A percentile compares a stretch with the other conserved stretches of the same genome.
Evolutionary conservation across 768 basidiomycete species (phyloP).

Genomic region (Fistulinella prunicolor): DNA sequence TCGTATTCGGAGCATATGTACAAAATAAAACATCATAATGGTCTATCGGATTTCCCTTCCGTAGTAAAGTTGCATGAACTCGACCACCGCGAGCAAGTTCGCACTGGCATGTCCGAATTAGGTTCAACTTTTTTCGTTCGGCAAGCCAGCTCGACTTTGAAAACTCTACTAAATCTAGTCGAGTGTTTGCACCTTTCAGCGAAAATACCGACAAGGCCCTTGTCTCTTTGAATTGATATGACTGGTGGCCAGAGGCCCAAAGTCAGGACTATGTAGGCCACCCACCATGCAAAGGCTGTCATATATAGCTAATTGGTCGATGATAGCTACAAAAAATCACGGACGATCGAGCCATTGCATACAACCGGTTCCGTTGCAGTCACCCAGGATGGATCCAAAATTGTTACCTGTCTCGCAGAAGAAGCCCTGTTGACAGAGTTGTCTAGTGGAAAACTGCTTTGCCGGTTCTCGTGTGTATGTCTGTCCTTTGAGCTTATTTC

Average conservation of each 20-base stretch:
- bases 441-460: constrained; percentile 68
- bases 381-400: constrained; percentile 70
- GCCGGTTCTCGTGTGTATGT: constrained; percentile 79
- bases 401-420: constrained; percentile 86
- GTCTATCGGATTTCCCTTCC: no score
- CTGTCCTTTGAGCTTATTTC: constrained; percentile 26
- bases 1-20: not conserved
- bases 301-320: constrained; percentile 10
- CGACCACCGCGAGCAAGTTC: no score
- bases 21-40: no score
- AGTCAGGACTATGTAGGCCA: constrained; percentile 42
- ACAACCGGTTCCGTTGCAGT: constrained; percentile 86
- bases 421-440: constrained; percentile 82
- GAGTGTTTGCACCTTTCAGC: constrained; percentile 1
- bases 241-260: constrained; percentile 34
- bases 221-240: constrained; percentile 11
- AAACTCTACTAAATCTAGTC: no score
- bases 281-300: not conserved
- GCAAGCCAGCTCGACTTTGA: no score
- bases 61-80: no score
- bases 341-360: constrained; percentile 76
- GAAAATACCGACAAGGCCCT: constrained; percentile 1
- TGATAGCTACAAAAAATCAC: constrained; percentile 69
- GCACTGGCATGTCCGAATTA: no score
- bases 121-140: no score